Evolutionary conservation across 1,139 yeast species (phyloP).

Genomic region (Suhomyces ambrosiae): DNA sequence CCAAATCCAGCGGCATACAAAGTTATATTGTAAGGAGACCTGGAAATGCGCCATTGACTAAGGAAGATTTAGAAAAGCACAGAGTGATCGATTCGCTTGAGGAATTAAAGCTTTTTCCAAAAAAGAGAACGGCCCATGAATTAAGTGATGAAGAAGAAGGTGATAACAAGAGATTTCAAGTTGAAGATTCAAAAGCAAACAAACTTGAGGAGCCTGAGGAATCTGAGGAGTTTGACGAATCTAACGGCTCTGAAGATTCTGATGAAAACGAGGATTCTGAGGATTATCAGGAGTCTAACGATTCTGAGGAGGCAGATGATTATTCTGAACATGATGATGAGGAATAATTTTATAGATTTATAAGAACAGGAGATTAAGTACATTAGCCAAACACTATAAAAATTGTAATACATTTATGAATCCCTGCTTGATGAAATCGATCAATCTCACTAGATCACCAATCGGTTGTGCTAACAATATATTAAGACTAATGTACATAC

Average conservation of each 20-base stretch:
- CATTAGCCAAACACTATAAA: no score
- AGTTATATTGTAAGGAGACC: slow-evolving; percentile 67
- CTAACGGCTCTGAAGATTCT: not conserved
- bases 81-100: slow-evolving; percentile 10
- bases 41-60: slow-evolving; percentile 64
- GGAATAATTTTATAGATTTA: not conserved
- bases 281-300: not conserved
- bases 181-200: not conserved
- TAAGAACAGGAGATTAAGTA: no score
- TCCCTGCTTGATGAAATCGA: no score
- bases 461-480: no score
- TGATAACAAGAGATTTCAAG: not conserved
- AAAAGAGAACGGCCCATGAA: not conserved
- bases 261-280: not conserved
- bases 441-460: no score
- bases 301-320: not conserved
- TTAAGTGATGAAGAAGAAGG: not conserved
- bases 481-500: slow-evolving; percentile 12
- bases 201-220: no score
- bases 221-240: not conserved
- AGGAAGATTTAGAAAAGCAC: slow-evolving; percentile 23
- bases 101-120: slow-evolving; percentile 4
- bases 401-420: no score
- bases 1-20: slow-evolving; percentile 63
- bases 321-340: not conserved